phyloP scores from a whole-genome alignment of 169 alveolate genomes.

The Neospora caninum region DNA sequence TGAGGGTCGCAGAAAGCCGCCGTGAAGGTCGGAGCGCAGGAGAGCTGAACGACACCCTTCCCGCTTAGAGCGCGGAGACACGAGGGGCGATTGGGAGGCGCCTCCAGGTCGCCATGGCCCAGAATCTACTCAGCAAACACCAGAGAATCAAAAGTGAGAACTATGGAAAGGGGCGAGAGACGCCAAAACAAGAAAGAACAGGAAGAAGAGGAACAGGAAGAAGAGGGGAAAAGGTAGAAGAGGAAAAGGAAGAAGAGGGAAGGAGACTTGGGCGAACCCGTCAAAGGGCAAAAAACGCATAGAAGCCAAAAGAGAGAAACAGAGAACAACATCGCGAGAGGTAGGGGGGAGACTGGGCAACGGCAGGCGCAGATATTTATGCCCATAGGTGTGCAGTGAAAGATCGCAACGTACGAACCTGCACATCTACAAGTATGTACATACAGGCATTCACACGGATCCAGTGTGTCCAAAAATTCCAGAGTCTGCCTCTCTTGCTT shows the following conservation, averaged over 20 bases:
- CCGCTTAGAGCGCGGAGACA: background rate
- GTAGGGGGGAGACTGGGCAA: background rate
- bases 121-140: background rate
- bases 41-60: background rate
- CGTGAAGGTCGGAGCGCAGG: background rate
- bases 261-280: too few relatives aligned
- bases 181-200: background rate
- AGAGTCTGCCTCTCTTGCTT: too few relatives aligned
- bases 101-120: background rate
- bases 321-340: background rate
- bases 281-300: background rate
- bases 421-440: too few relatives aligned
- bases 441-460: too few relatives aligned
- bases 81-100: conserved; percentile 3
- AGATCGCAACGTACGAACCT: too few relatives aligned
- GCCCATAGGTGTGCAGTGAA: too few relatives aligned
- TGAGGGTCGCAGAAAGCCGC: conserved; percentile 27
- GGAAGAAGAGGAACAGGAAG: background rate
- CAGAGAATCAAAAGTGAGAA: background rate
- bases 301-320: background rate
- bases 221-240: background rate
- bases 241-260: too few relatives aligned
- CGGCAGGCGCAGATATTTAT: too few relatives aligned
- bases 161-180: background rate
- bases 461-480: too few relatives aligned